A percentile compares a stretch with the other conserved stretches of the same genome.
phyloP scores from a whole-genome alignment of 495 filamentous ascomycete genomes.

The Entonaema liquescens region DNA sequence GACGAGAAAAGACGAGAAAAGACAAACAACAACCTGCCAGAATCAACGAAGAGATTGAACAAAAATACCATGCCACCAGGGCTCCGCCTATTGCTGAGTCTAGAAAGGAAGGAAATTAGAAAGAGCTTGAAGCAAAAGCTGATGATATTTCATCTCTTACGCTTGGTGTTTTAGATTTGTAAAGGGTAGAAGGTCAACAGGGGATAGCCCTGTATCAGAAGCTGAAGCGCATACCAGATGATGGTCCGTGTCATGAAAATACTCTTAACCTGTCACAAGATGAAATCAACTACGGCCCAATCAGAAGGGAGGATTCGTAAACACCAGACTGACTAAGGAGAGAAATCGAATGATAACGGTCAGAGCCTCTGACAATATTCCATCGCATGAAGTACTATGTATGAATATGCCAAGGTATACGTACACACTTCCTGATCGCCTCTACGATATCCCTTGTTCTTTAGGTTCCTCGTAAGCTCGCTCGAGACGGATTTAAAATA shows the following conservation, averaged over 20 bases:
- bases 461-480: neutral
- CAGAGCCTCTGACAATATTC: constrained; percentile 40
- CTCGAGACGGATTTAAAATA: neutral
- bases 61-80: constrained; percentile 32
- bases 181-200: constrained; percentile 27
- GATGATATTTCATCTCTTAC: constrained; percentile 50
- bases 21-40: constrained; percentile 31
- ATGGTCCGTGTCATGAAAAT: neutral
- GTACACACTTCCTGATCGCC: neutral
- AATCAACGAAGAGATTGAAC: constrained; percentile 29
- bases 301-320: constrained; percentile 23
- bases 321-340: constrained; percentile 32
- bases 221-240: constrained; percentile 6
- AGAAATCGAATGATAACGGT: constrained; percentile 40
- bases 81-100: constrained; percentile 17
- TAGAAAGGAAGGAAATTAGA: constrained; percentile 18
- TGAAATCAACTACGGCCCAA: constrained; percentile 24
- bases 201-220: constrained; percentile 23
- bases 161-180: constrained; percentile 53
- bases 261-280: constrained; percentile 16
- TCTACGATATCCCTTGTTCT: neutral
- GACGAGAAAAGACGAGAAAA: constrained; percentile 10
- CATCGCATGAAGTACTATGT: constrained; percentile 18
- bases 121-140: constrained; percentile 13
- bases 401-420: constrained; percentile 1